Base-by-base conservation (phyloP, 2,329 filamentous ascomycete species). In the Pseudohalonectria lignicola region DNA sequence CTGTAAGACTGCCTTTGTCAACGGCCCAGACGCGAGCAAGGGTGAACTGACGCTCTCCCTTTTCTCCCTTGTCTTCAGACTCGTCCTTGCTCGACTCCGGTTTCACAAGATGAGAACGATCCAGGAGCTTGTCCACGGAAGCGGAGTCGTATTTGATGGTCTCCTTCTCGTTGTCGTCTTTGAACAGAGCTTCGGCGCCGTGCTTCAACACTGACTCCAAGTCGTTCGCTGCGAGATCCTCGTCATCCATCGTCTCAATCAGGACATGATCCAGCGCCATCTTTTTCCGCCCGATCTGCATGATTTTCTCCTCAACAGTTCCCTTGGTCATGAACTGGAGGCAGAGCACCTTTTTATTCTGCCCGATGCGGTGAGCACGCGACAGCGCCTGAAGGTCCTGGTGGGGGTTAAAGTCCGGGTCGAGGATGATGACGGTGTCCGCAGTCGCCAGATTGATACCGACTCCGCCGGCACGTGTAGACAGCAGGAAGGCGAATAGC, bases 401-500 rank as follows among this genome's bases (percentile, higher is more conserved):
- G 53, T 98, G 92, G 1, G 92, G 92, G 44, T 98, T 98, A 66
- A 94, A 96, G 53, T 98, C 92, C 0, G 86, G 86, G 50, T 98
- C 88, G 47, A 96, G 77, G 47, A 98, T 95, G 46, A 98, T 95
- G 43, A 98, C 93, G 0, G 92, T 98, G 53, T 98, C 92, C 3
- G 92, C 92, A 7, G 88, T 94, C 1, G 92, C 92, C 39, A 98
- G 70, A 53, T 98, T 98, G 65, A 98, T 98, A 13, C 92, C 93
- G 1, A 98, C 90, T 51, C 93, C 92, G 39, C 92, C 92, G 15
- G 93, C 88, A 45, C 92, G 80, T 4, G 93, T 98, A 0, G 90
- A 96, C 0, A 98, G 69, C 15, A 98, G 62, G 59, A 98, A 96
- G 1, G 83, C 87, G 55, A 96, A 98, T 0, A 93, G 64, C 0